Base-by-base conservation (phyloP, 1,284 basidiomycete species). In the Leccinum angustisporum region DNA sequence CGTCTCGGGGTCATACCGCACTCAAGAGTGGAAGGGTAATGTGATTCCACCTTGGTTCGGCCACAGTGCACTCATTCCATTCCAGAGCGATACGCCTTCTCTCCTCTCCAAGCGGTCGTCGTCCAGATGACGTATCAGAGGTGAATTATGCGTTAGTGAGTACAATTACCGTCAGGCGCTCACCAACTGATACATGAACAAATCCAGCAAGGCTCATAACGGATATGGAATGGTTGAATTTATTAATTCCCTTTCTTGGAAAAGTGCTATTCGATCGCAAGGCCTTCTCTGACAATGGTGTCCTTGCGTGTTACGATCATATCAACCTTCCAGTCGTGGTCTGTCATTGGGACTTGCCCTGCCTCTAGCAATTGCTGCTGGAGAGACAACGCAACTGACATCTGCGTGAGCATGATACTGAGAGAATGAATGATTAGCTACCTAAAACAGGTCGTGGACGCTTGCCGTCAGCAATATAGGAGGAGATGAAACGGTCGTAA, bases 401-500 rank as follows among this genome's bases (percentile, higher is more conserved):
- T 36, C 36, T 31, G 54, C 14, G 55, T 70, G 56, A 72, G 63
- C 59, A 57, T 46, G 60, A 21, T 61, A 21, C 59, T 55, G 46
- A 50, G 18, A 50, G 46, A 50, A 63, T 50, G 58, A 62, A 65
- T 56, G 31, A 65, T 34, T 21, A 73, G 76, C 60, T 64, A 87
- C 88, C 83, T 62, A 91, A 77, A 43, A 85, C 65, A 6, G 87
- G 86, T 62, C 74, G 76, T 13, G 75, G 73, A 57, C 76, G 74
- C 30, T 77, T 69, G 58, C 70, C 75, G 60, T 69, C 69, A 14
- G 76, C 68, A 30, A 77, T 71, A 65, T 90, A 90, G 1, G 78
- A 72, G 9, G 84, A 76, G 51, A 92, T 79, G 74, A 90, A 92
- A 25, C 80, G 79, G 75, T 92, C 90, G 68, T 92, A 92, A 75